A percentile compares a stretch with the other conserved stretches of the same genome.
phyloP scores from a whole-genome alignment of 1,284 basidiomycete genomes.

The Ceratobasidium sp. region DNA sequence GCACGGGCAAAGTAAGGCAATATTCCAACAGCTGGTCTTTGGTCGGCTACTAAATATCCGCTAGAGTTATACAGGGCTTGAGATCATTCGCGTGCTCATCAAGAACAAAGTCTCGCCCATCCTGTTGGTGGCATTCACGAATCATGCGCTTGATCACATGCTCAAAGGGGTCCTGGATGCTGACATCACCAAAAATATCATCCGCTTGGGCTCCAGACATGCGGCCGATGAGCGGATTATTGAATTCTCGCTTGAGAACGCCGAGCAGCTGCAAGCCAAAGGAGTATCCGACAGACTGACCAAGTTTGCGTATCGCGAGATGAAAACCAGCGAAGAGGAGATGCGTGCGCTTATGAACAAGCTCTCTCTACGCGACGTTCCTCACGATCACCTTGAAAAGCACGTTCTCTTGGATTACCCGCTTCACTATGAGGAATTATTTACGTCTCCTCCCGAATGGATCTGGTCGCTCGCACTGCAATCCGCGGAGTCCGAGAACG shows the following conservation, averaged over 20 bases:
- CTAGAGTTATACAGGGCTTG: constrained; percentile 69
- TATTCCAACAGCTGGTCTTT: too few species aligned
- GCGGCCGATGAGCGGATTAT: constrained; percentile 65
- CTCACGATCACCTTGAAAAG: constrained; percentile 51
- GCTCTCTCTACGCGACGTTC: constrained; percentile 51
- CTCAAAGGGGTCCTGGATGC: constrained; percentile 69
- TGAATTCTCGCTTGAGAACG: constrained; percentile 60
- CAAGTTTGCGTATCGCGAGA: constrained; percentile 48
- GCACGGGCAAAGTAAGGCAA: constrained; percentile 68
- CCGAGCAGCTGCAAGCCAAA: constrained; percentile 39
- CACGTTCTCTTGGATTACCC: constrained; percentile 55
- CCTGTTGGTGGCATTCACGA: constrained; percentile 73
- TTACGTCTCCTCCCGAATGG: constrained; percentile 55
- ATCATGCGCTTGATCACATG: constrained; percentile 80
- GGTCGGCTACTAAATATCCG: neutral
- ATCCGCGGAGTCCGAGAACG: constrained; percentile 8
- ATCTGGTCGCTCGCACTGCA: constrained; percentile 44
- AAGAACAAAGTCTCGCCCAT: constrained; percentile 60
- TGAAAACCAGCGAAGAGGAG: constrained; percentile 57
- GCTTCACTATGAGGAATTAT: constrained; percentile 53
- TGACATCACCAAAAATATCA: constrained; percentile 63
- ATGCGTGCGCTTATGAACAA: constrained; percentile 56
- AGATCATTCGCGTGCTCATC: constrained; percentile 66
- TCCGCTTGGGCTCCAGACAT: constrained; percentile 67
- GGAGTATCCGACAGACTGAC: constrained; percentile 53